Evolutionary conservation across 2,329 filamentous ascomycete species (phyloP).

Genomic region (Aspergillus neotritici): DNA sequence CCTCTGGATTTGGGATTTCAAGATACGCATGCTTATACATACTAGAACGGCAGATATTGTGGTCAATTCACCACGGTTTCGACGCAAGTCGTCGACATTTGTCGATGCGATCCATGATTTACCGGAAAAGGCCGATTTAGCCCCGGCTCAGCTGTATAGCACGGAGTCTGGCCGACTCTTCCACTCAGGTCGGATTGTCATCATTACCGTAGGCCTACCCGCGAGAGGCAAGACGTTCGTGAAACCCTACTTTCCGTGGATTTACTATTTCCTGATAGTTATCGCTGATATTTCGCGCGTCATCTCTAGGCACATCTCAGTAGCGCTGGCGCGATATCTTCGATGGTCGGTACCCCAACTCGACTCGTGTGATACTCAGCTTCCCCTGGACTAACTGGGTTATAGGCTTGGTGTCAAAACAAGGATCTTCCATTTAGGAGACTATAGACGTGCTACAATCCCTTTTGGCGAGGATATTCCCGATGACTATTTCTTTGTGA

Average conservation of each 20-base stretch:
- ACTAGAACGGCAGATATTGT: constrained; percentile 82
- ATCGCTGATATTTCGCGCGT: constrained; percentile 4
- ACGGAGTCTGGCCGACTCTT: constrained; percentile 96
- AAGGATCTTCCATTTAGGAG: constrained; percentile 92
- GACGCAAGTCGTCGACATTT: constrained; percentile 89
- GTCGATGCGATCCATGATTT: constrained; percentile 97
- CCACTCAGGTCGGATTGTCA: constrained; percentile 93
- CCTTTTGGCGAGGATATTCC: constrained; percentile 78
- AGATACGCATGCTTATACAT: constrained; percentile 20
- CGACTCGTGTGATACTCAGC: not conserved
- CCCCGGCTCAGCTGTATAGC: constrained; percentile 94
- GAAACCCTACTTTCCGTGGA: constrained; percentile 2
- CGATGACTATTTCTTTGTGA: constrained; percentile 95
- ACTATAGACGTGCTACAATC: constrained; percentile 89
- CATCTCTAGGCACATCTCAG: constrained; percentile 71
- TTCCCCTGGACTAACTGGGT: constrained; percentile 8
- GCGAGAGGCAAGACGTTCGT: constrained; percentile 89
- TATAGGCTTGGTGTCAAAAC: constrained; percentile 90
- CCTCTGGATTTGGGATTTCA: no score
- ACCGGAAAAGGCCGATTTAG: constrained; percentile 74
- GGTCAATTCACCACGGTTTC: constrained; percentile 81
- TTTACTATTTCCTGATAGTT: not conserved
- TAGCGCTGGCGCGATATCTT: constrained; percentile 88
- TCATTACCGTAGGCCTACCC: constrained; percentile 91
- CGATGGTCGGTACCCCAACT: constrained; percentile 58